Evolutionary conservation across 2,329 filamentous ascomycete species (phyloP), one percentile per base, ranked within the genome.

Genomic region (Sphaerulina vaccinii): DNA sequence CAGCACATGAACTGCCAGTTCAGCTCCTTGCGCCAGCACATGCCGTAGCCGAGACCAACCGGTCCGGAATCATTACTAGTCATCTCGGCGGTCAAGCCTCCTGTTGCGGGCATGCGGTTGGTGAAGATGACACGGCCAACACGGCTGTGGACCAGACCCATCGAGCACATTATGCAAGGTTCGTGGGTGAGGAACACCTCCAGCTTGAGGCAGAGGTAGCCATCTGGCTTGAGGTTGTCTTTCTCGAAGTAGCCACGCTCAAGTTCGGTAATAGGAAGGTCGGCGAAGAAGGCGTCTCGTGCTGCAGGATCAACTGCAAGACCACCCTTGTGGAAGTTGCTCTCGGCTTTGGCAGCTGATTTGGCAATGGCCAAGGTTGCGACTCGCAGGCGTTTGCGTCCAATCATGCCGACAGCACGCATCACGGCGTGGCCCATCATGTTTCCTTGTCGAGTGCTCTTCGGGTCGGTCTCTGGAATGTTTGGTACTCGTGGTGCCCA

Each of bases 111-210:
- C 87, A 95, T 93, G 49, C 88, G 82, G 56, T 84, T 79, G 57
- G 82, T 83, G 71, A 96, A 95, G 33, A 95, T 80, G 45, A 91
- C 87, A 47, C 87, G 85, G 38, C 88, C 85, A 79, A 99, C 96
- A 44, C 93, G 83, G 7, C 92, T 96, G 68, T 97, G 91, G 18
- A 97, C 78, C 62, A 97, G 87, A 1, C 89, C 93, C 93, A 97
- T 97, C 29, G 88, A 90, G 72, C 93, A 99, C 82, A 95, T 95
- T 54, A 95, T 82, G 68, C 93, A 99, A 4, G 93, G 93, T 72
- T 99, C 93, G 66, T 97, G 91, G 2, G 91, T 96, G 55, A 95
- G 78, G 73, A 96, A 97, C 51, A 99, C 81, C 70, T 97, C 92
- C 23, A 99, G 80, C 49, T 90, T 88, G 60, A 95, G 90, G 72